A percentile compares a stretch with the other conserved stretches of the same genome.
These are phyloP conservation scores for Chytriomyces sp. DNA, from an alignment of 192 early-diverging fungal species.

Conservation along the genomic window DNA sequence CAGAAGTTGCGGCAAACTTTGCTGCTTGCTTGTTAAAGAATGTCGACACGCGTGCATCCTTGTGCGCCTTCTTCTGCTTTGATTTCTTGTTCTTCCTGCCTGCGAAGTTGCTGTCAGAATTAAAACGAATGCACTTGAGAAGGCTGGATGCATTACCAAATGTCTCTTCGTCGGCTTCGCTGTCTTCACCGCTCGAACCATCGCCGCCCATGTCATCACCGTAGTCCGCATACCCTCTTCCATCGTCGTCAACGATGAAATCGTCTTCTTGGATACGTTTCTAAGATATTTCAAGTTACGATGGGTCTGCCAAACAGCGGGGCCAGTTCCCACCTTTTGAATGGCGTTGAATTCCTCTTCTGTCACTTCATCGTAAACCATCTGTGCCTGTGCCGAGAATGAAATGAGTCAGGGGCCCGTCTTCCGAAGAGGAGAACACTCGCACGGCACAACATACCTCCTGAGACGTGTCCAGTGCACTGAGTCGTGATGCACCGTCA, in stretches of 20 bases:
- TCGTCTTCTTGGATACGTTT: conserved; percentile 37
- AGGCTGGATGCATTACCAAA: conserved; percentile 9
- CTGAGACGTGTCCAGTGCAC: background rate
- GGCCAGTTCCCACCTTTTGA: background rate
- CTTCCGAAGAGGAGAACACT: background rate
- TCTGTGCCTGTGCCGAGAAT: background rate
- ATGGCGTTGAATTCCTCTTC: conserved; percentile 37
- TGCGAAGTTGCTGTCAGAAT: background rate
- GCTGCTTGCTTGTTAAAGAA: conserved; percentile 49
- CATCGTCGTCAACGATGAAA: conserved; percentile 67
- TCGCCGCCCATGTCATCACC: conserved; percentile 60
- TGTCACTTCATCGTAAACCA: conserved; percentile 39
- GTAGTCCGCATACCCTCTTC: conserved; percentile 66
- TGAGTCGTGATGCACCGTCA: background rate
- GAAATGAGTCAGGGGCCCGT: background rate
- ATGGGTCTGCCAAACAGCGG: no score
- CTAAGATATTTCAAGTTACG: no score
- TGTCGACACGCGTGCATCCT: conserved; percentile 44
- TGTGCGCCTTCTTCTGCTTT: conserved; percentile 31
- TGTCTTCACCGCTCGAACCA: conserved; percentile 37
- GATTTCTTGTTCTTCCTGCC: conserved; percentile 45
- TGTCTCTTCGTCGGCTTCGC: conserved; percentile 28
- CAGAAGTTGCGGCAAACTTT: conserved; percentile 31
- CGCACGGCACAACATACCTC: background rate
- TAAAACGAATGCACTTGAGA: background rate